Percentiles rank a stretch among this genome's conserved stretches.
phyloP scores from a whole-genome alignment of 2,329 filamentous ascomycete genomes.

The Parascedosporium putredinis region DNA sequence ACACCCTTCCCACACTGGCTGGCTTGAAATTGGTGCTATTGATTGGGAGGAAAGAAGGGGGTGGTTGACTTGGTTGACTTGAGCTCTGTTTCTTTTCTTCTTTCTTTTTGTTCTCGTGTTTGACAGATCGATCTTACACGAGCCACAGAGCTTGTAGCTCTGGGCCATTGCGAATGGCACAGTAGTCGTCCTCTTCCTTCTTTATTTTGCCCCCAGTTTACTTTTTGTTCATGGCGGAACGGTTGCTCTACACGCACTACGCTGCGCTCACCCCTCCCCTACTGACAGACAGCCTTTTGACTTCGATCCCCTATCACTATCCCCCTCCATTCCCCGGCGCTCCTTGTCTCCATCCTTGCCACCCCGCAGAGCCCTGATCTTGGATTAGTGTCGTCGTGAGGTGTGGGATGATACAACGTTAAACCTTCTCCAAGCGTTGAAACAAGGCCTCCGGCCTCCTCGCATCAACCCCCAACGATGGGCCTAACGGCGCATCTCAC shows the following conservation, averaged over 20 bases:
- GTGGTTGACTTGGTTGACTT: no score
- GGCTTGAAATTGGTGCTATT: background rate
- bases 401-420: slow-evolving; percentile 6
- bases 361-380: background rate
- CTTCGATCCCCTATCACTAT: no score
- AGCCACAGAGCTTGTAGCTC: no score
- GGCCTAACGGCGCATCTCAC: background rate
- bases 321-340: background rate
- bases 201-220: background rate
- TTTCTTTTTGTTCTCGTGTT: no score
- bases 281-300: no score
- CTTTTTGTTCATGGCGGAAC: background rate
- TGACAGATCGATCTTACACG: no score
- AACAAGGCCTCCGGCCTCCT: background rate
- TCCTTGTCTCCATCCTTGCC: background rate
- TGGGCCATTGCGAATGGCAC: no score
- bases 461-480: background rate
- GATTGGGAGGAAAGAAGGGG: no score
- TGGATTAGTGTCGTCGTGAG: background rate
- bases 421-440: background rate
- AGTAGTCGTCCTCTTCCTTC: no score
- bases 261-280: background rate
- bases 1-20: no score
- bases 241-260: background rate
- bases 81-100: no score